Base-by-base conservation (phyloP, 768 basidiomycete genomes). In the Ephemerocybe angulata region DNA sequence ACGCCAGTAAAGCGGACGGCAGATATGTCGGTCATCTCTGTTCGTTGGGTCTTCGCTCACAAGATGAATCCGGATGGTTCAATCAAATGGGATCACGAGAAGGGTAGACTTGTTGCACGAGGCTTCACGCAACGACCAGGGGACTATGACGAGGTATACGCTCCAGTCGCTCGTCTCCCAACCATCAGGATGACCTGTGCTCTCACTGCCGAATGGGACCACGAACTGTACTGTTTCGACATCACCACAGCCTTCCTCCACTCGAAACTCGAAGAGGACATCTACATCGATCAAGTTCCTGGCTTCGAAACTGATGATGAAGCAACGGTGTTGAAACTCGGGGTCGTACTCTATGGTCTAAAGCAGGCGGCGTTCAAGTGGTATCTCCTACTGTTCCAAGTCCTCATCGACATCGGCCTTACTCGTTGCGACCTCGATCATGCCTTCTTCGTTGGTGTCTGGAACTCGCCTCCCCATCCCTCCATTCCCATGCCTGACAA, bases 91-190 rank as follows among this genome's bases (percentile, higher is more conserved):
- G 53, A 43, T 2, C 19, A 22, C 4, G 46, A 64, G 41, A 57
- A 60, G 49, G 74, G 66, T 0, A 17, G 67, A 13, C 49, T 79
- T 25, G 74, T 77, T 1, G 75, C 71, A 1, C 61, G 69, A 58
- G 76, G 78, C 0, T 77, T 67, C 57, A 58, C 62, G 2, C 78
- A 78, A 54, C 63, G 67, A 1, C 72, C 73, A 0, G 57, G 71
- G n/a, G 70, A 76, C 43, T 78, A 65, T 48, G 61, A 63, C 25
- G 66, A 73, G 24, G 75, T 67, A 0, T 74, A 65, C 41, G 48
- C 70, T 1, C 71, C 67, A 0, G 65, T 70, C 0, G 65, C 70
- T 0, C 21, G 53, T 10, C 56, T 69, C 0, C 50, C 66, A 8
- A 62, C 64, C 0, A 58, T 73, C 4, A 22, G 61, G 0, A 29